These are phyloP conservation scores for Rossbeevera mucosa DNA, from an alignment of 768 basidiomycete species.

Conservation along the genomic window DNA sequence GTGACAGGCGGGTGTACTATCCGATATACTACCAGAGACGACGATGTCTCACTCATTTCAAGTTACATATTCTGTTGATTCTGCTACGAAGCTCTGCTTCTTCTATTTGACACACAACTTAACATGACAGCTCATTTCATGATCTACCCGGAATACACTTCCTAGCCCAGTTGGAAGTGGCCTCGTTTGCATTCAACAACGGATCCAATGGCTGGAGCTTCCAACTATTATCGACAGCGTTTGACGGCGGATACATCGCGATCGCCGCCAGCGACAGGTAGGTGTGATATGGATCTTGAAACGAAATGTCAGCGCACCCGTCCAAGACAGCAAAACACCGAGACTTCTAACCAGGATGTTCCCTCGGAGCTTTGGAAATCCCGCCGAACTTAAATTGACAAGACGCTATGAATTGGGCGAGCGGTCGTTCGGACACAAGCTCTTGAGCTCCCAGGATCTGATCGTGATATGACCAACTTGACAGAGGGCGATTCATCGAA, in stretches of 20 bases:
- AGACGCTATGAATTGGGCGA: constrained; percentile 58
- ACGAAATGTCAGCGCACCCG: constrained; percentile 7
- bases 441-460: constrained; percentile 67
- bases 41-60: background rate
- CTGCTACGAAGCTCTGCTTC: no score
- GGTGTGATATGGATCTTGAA: constrained; percentile 88
- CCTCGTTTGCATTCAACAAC: constrained; percentile 61
- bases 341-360: constrained; percentile 60
- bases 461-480: background rate
- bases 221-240: constrained; percentile 42
- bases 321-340: background rate
- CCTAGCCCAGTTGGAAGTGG: constrained; percentile 65
- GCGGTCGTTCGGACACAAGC: constrained; percentile 51
- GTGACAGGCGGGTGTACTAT: constrained; percentile 51
- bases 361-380: constrained; percentile 77
- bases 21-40: constrained; percentile 48
- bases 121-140: constrained; percentile 6
- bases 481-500: background rate
- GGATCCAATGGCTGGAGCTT: constrained; percentile 59
- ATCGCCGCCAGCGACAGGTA: constrained; percentile 85
- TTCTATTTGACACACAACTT: background rate
- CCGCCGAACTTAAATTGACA: constrained; percentile 92
- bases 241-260: constrained; percentile 54
- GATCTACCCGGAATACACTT: constrained; percentile 43
- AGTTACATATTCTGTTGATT: background rate